Conservation (phyloP, 1,284 basidiomycete species). For the Moniliella sp. region DNA sequence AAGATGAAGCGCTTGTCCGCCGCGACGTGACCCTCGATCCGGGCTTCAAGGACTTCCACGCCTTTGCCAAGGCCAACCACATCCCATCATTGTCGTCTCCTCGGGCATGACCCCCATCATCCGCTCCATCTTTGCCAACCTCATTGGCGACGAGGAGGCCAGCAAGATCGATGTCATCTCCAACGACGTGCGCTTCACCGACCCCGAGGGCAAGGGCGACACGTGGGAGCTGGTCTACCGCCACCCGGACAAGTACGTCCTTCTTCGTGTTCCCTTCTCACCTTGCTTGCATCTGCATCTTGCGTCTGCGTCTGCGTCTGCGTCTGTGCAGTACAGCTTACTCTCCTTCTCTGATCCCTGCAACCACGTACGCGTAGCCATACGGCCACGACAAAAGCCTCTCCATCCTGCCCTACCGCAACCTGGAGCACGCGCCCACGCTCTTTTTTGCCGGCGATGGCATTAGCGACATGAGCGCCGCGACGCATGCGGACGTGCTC, state of each 20-base stretch:
- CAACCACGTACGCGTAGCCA: slow-evolving; percentile 6
- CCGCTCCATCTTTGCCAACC: slow-evolving; percentile 27
- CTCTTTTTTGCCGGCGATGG: slow-evolving; percentile 33
- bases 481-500: slow-evolving; percentile 30
- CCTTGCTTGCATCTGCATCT: background rate
- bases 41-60: slow-evolving; percentile 33
- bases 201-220: slow-evolving; percentile 21
- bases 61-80: slow-evolving; percentile 26
- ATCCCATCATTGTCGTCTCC: slow-evolving; percentile 31
- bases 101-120: slow-evolving; percentile 32
- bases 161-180: slow-evolving; percentile 29
- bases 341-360: background rate
- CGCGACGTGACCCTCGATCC: slow-evolving; percentile 28
- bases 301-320: background rate
- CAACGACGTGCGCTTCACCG: slow-evolving; percentile 31
- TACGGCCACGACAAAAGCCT: slow-evolving; percentile 32
- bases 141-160: slow-evolving; percentile 31
- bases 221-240: slow-evolving; percentile 31
- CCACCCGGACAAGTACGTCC: slow-evolving; percentile 19
- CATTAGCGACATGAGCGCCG: slow-evolving; percentile 33
- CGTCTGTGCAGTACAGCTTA: background rate
- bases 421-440: slow-evolving; percentile 22
- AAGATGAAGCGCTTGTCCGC: slow-evolving; percentile 29
- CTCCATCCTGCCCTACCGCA: slow-evolving; percentile 26
- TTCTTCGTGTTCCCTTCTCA: background rate